A percentile compares a stretch with the other conserved stretches of the same genome.
These are phyloP conservation scores for Phaseolus coccineus DNA, from an alignment of 331 rosid species.

Conservation along the genomic window DNA sequence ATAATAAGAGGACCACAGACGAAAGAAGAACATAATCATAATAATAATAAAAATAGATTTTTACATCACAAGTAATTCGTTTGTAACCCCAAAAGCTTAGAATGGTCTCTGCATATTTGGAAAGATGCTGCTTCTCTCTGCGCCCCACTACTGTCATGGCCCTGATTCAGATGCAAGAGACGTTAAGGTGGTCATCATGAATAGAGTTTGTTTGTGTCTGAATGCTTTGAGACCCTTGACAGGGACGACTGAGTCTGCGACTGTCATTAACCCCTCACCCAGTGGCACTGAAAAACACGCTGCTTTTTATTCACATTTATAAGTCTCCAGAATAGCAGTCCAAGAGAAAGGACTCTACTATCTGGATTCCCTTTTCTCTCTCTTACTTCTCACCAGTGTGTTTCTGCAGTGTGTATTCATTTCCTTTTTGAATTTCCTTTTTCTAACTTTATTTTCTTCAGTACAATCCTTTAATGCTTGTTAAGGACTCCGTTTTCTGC, in stretches of 20 bases:
- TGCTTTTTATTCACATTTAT: slow-evolving; percentile 69
- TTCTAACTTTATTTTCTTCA: slow-evolving; percentile 39
- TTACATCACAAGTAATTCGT: slow-evolving; percentile 15
- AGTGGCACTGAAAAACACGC: slow-evolving; percentile 98
- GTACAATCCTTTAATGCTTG: slow-evolving; percentile 59
- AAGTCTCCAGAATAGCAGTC: slow-evolving; percentile 50
- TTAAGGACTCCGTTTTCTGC: slow-evolving; percentile 40
- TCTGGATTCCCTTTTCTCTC: slow-evolving; percentile 37
- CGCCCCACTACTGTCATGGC: slow-evolving; percentile 66
- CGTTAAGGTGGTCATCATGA: slow-evolving; percentile 46
- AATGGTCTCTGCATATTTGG: slow-evolving; percentile 76
- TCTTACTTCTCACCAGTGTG: not conserved
- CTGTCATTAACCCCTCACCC: slow-evolving; percentile 71
- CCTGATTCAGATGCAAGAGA: slow-evolving; percentile 79
- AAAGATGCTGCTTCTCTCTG: slow-evolving; percentile 65
- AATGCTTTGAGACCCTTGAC: slow-evolving; percentile 51
- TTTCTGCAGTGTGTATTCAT: slow-evolving; percentile 16
- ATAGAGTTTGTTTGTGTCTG: slow-evolving; percentile 78
- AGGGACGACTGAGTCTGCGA: slow-evolving; percentile 72
- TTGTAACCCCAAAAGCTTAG: slow-evolving; percentile 52
- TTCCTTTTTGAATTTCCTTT: not conserved
- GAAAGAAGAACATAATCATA: not conserved
- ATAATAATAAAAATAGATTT: too few species aligned
- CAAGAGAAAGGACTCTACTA: slow-evolving; percentile 29
- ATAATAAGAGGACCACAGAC: slow-evolving; percentile 19